Percentiles rank a stretch among this genome's conserved stretches.
Evolutionary conservation across 305 asterid species (phyloP).

Genomic region (Salvia sclarea): DNA sequence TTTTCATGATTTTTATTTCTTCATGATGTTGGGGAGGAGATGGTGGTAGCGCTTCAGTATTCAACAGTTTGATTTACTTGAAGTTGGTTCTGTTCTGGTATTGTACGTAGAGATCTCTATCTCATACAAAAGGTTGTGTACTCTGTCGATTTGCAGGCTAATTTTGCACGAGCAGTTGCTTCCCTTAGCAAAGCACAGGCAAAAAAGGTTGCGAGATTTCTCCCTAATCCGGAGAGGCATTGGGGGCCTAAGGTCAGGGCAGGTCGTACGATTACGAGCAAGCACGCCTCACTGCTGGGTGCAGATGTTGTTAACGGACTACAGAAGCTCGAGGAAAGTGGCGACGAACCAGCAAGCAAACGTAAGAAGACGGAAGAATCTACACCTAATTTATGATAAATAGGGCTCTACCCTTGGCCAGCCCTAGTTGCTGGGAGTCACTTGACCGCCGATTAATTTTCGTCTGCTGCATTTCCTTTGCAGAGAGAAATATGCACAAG

Average conservation of each 20-base stretch:
- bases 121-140: not conserved
- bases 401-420: slow-evolving; percentile 5
- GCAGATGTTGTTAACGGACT: slow-evolving; percentile 62
- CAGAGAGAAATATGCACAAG: slow-evolving; percentile 40
- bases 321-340: slow-evolving; percentile 40
- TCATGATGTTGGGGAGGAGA: not conserved
- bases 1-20: not conserved
- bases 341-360: slow-evolving; percentile 64
- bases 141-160: slow-evolving; percentile 55
- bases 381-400: slow-evolving; percentile 49
- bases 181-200: slow-evolving; percentile 96
- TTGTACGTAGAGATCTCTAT: not conserved
- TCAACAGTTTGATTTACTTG: not conserved
- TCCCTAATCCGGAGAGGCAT: slow-evolving; percentile 88
- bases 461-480: slow-evolving; percentile 48
- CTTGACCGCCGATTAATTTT: slow-evolving; percentile 27
- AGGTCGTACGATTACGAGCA: slow-evolving; percentile 81
- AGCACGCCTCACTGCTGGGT: slow-evolving; percentile 84
- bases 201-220: slow-evolving; percentile 89
- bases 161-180: slow-evolving; percentile 88
- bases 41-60: not conserved
- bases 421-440: slow-evolving; percentile 24
- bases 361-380: slow-evolving; percentile 82
- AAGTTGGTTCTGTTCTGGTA: not conserved
- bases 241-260: slow-evolving; percentile 99